Percentiles rank a stretch among this genome's conserved stretches.
Evolutionary conservation across 306 rosid genomes (phyloP).

Genomic region (Lathyrus sativus): DNA sequence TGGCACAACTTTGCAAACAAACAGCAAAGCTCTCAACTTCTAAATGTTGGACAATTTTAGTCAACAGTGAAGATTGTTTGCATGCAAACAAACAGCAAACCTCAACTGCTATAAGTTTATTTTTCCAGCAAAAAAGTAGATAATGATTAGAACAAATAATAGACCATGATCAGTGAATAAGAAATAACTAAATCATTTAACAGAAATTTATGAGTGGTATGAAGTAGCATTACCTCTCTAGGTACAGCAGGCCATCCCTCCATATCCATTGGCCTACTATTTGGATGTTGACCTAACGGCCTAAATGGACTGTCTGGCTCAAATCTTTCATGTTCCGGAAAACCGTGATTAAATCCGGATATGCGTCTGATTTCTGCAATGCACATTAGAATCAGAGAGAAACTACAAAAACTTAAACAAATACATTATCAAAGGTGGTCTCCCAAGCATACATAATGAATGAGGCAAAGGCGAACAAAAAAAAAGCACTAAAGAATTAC

Average conservation of each 20-base stretch:
- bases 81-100: not conserved
- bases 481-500: no score
- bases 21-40: not conserved
- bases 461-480: no score
- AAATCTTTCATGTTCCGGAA: conserved; percentile 67
- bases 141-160: not conserved
- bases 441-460: no score
- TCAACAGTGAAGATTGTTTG: not conserved
- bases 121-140: not conserved
- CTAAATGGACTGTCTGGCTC: conserved; percentile 73
- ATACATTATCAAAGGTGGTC: no score
- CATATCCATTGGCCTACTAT: conserved; percentile 66
- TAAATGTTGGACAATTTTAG: conserved; percentile 1
- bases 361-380: conserved; percentile 74
- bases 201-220: not conserved
- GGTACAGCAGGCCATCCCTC: conserved; percentile 77
- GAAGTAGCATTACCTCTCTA: conserved; percentile 56
- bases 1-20: not conserved
- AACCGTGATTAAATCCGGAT: conserved; percentile 58
- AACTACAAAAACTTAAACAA: no score
- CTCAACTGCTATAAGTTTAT: not conserved
- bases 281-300: conserved; percentile 58
- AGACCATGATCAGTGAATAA: not conserved
- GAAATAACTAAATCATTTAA: not conserved
- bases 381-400: conserved; percentile 13